Conservation (phyloP, 441 rosid genomes). For the Bruguiera hainesii region DNA sequence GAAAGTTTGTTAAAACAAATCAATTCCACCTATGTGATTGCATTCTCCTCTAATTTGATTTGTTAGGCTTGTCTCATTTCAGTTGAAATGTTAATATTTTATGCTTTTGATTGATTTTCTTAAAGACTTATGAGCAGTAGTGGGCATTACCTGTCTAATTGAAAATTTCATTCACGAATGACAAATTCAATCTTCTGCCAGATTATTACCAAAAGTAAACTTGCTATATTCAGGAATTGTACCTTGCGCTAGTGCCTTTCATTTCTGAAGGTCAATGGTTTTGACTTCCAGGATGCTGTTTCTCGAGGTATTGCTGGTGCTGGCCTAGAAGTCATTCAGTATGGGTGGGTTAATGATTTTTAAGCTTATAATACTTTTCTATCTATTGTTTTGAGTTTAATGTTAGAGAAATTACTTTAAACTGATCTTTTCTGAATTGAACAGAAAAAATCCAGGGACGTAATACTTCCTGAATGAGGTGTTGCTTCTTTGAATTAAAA, state of each 20-base stretch:
- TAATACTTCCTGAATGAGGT: not conserved
- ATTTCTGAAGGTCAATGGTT: conserved; percentile 14
- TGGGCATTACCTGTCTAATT: not conserved
- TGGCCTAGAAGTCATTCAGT: conserved; percentile 78
- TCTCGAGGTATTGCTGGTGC: conserved; percentile 74
- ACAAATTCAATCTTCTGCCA: not conserved
- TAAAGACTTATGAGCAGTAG: not conserved
- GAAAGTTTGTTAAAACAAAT: not conserved
- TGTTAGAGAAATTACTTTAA: not conserved
- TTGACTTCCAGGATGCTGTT: conserved; percentile 74
- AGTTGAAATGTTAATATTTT: not conserved
- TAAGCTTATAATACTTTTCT: not conserved
- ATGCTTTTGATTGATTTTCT: not conserved
- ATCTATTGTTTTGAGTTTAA: not conserved
- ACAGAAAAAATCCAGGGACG: not conserved
- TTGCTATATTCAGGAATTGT: conserved; percentile 1
- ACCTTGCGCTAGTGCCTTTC: conserved; percentile 6
- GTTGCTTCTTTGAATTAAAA: not conserved
- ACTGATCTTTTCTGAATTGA: too few species aligned
- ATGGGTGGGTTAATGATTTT: conserved; percentile 62
- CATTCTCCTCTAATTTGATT: conserved; percentile 7
- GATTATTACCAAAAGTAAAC: not conserved
- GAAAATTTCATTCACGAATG: not conserved
- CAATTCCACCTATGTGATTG: conserved; percentile 1
- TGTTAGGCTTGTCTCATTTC: not conserved